Conservation (phyloP, 352 stramenopile species). For the Pythium dissimile region DNA sequence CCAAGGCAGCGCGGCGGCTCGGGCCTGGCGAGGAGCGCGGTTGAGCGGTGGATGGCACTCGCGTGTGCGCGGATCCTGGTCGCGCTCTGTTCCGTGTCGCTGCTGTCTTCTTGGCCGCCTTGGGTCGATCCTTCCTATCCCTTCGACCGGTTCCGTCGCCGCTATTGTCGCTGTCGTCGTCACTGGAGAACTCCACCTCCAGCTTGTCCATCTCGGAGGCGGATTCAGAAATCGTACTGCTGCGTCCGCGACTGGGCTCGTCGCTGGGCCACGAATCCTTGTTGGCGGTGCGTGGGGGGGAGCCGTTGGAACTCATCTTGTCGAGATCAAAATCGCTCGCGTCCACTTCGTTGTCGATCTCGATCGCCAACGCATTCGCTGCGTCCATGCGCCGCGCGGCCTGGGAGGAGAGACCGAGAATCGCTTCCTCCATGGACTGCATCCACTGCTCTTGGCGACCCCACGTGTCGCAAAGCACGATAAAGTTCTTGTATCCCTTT, state of each 20-base stretch:
- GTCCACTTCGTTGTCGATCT: conserved; percentile 88
- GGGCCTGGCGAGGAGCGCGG: conserved; percentile 9
- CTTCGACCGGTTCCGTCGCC: background rate
- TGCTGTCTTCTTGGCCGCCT: conserved; percentile 1
- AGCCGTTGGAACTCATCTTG: conserved; percentile 16
- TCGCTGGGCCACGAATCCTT: conserved; percentile 10
- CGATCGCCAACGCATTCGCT: conserved; percentile 75
- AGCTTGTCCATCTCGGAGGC: conserved; percentile 31
- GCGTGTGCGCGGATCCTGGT: conserved; percentile 14
- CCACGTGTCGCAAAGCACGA: conserved; percentile 84
- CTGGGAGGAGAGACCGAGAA: conserved; percentile 57
- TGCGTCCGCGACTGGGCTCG: conserved; percentile 20
- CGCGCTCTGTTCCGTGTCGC: conserved; percentile 17
- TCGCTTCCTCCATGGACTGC: conserved; percentile 77
- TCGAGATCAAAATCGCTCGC: conserved; percentile 67
- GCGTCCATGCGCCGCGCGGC: conserved; percentile 56
- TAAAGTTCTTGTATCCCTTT: conserved; percentile 89
- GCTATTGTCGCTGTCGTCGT: conserved; percentile 18
- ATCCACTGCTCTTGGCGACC: conserved; percentile 86
- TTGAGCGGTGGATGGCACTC: background rate
- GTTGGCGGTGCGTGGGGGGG: conserved; percentile 5
- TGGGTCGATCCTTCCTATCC: background rate
- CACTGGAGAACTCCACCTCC: conserved; percentile 27
- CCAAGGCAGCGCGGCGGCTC: conserved; percentile 10
- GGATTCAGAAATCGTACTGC: conserved; percentile 38